Evolutionary conservation across 2,329 filamentous ascomycete genomes (phyloP), one percentile per base, ranked within the genome.

Genomic region (Colletotrichum paranaense): DNA sequence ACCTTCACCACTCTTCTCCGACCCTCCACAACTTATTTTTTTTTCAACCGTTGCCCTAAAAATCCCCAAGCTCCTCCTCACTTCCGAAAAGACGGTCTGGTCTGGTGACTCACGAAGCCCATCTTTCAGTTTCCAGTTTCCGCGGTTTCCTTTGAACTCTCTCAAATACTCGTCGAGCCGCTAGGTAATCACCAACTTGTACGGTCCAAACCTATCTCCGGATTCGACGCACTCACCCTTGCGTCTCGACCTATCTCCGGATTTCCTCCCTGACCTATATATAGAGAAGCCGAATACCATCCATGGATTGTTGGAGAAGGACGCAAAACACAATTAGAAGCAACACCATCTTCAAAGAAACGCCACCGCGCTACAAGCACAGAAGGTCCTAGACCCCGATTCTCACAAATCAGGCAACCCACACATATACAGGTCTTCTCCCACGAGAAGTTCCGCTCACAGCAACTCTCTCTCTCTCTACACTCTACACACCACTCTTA

Each of bases 11-110:
- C 16, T 46, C 32, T 52, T n/a, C 26, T n/a, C 35, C 22, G 14
- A 60, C 62, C 72, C 72, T 74, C 57, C 68, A 68, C 62, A 74
- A 68, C 30, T 46, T 9, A 60, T 73, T 66, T 72, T 63, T 63
- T 35, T 32, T 65, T 22, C 42, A 57, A 55, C 52, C 42, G 52
- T 46, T 72, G 58, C 72, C 72, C 62, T 68, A 74, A 59, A 68
- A 73, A 62, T 30, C n/a, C 62, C 63, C 28, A 68, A 74, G 63
- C 24, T 67, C 26, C 68, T 63, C 32, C 46, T 32, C 52, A 67
- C 67, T 49, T 73, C 62, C 62, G 62, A 72, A 35, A 64, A 32
- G 35, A 12, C 38, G 24, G 64, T 58, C 38, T 68, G 19, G 28
- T 58, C 38, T 68, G 19, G 28, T 58, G 35, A 32, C 57, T 52